These are phyloP conservation scores for Zostera marina DNA, from an alignment of 116 monocot genomes.

Conservation along the genomic window DNA sequence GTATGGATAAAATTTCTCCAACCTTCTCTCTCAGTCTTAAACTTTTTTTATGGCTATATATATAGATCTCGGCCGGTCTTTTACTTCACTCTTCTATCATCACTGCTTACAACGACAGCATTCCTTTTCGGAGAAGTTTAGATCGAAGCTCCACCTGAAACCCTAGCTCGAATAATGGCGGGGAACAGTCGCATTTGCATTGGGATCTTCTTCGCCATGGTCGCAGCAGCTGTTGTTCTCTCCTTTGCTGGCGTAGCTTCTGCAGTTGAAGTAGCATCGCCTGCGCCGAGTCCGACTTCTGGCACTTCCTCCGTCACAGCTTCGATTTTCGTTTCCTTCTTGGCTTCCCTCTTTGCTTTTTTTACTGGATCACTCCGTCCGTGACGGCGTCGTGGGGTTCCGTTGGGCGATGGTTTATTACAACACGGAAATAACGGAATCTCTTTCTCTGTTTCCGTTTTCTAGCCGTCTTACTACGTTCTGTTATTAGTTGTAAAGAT, in stretches of 20 bases:
- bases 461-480: no score
- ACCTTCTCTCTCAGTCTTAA: no score
- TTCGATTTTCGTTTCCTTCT: background rate
- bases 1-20: no score
- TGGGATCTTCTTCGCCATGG: background rate
- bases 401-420: no score
- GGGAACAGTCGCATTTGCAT: background rate
- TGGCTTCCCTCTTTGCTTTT: background rate
- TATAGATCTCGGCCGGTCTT: no score
- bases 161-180: background rate
- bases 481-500: no score
- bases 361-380: background rate
- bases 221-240: background rate
- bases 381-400: background rate
- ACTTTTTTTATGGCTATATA: no score
- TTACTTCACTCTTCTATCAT: no score
- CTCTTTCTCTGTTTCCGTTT: no score
- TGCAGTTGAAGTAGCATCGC: background rate
- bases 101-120: background rate
- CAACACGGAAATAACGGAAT: no score
- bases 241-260: background rate
- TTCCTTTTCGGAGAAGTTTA: background rate
- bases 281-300: slow-evolving; percentile 1
- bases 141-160: background rate
- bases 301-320: background rate